Percentiles rank a stretch among this genome's conserved stretches.
Evolutionary conservation across 2,329 filamentous ascomycete species (phyloP).

Genomic region (Endothia cerciana): DNA sequence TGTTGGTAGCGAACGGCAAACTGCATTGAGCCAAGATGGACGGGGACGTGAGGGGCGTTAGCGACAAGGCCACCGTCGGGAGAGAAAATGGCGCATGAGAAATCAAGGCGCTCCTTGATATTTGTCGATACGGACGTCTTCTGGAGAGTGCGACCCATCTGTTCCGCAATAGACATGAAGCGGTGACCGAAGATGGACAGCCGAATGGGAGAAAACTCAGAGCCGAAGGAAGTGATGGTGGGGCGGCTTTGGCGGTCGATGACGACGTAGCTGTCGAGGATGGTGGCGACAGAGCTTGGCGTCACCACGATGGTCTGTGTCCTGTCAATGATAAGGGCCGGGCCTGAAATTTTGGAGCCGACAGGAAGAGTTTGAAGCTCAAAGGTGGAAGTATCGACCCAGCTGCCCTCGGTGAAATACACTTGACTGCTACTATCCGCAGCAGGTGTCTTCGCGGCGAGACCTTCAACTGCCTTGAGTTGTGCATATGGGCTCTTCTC

Average conservation of each 20-base stretch:
- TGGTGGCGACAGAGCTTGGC: constrained; percentile 57
- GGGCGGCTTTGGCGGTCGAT: constrained; percentile 34
- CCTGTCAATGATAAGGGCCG: constrained; percentile 69
- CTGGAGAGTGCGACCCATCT: constrained; percentile 80
- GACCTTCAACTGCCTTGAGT: constrained; percentile 5
- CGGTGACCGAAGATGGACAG: constrained; percentile 78
- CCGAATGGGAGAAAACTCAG: constrained; percentile 76
- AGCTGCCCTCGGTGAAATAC: constrained; percentile 29
- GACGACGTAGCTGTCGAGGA: constrained; percentile 50
- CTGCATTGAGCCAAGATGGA: constrained; percentile 80
- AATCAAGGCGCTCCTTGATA: constrained; percentile 80
- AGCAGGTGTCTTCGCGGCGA: not conserved
- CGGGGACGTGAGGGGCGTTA: constrained; percentile 76
- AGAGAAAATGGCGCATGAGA: constrained; percentile 80
- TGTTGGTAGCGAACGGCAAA: constrained; percentile 73
- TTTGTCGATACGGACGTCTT: constrained; percentile 80
- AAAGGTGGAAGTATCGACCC: constrained; percentile 65
- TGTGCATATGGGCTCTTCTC: constrained; percentile 23
- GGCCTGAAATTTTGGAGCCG: constrained; percentile 65
- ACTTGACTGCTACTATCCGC: constrained; percentile 27
- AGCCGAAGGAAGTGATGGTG: constrained; percentile 66
- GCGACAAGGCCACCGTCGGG: constrained; percentile 73
- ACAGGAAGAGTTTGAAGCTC: constrained; percentile 65
- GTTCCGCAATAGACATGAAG: constrained; percentile 84
- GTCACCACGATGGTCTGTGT: constrained; percentile 75